Evolutionary conservation across 169 alveolate species (phyloP).

Genomic region (Plasmodium falciparum): DNA sequence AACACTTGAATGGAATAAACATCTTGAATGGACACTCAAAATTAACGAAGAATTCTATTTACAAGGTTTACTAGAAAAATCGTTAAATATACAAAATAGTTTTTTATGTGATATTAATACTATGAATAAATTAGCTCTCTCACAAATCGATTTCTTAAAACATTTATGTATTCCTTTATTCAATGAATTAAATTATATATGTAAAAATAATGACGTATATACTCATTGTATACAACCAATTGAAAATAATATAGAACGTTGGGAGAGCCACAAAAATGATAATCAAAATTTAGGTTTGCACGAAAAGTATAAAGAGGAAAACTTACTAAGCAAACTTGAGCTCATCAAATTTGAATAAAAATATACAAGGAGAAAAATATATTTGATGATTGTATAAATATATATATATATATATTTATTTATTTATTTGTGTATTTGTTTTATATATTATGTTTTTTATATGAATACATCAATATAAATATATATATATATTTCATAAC

Average conservation of each 20-base stretch:
- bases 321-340: slow-evolving; percentile 26
- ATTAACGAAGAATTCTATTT: slow-evolving; percentile 93
- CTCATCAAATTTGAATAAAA: slow-evolving; percentile 31
- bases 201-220: slow-evolving; percentile 46
- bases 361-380: not conserved
- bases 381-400: not conserved
- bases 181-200: slow-evolving; percentile 39
- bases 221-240: slow-evolving; percentile 47
- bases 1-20: slow-evolving; percentile 91
- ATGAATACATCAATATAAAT: not conserved
- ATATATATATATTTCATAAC: not conserved
- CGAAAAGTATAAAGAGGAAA: slow-evolving; percentile 44
- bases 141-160: slow-evolving; percentile 83
- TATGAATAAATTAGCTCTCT: slow-evolving; percentile 78
- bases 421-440: not conserved
- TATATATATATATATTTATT: not conserved
- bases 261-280: slow-evolving; percentile 49
- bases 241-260: slow-evolving; percentile 66
- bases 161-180: slow-evolving; percentile 66
- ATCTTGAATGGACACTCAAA: slow-evolving; percentile 91
- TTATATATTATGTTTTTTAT: no score
- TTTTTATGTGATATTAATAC: slow-evolving; percentile 81
- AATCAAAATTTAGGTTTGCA: slow-evolving; percentile 36
- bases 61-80: slow-evolving; percentile 90
- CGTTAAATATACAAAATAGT: slow-evolving; percentile 79